Conservation (phyloP, 2,329 filamentous ascomycete genomes). For the Trichoderma koningiopsis region DNA sequence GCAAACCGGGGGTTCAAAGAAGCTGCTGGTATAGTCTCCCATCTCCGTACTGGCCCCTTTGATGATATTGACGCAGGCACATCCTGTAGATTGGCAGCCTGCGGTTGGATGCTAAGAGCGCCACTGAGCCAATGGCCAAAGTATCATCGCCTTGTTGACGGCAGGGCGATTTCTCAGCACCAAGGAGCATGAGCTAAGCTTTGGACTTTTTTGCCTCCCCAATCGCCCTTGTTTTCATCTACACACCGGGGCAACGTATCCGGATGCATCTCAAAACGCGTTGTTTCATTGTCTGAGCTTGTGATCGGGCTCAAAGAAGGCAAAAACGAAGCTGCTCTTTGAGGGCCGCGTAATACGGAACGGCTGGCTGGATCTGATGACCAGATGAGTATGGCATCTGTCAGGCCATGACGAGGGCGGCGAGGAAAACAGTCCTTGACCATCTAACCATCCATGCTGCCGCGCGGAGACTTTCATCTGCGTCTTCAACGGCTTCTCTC, state of each 20-base stretch:
- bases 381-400: not conserved
- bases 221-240: not conserved
- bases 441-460: not conserved
- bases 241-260: not conserved
- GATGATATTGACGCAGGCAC: slow-evolving; percentile 5
- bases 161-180: not conserved
- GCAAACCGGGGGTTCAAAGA: slow-evolving; percentile 17
- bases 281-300: not conserved
- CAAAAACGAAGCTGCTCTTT: not conserved
- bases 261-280: not conserved
- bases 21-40: not conserved
- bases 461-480: not conserved
- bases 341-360: slow-evolving; percentile 2
- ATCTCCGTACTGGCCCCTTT: not conserved
- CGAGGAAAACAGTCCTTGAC: not conserved
- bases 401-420: not conserved
- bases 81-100: not conserved
- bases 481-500: not conserved
- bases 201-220: not conserved
- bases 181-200: not conserved
- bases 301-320: not conserved
- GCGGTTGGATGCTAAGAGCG: slow-evolving; percentile 5
- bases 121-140: slow-evolving; percentile 14
- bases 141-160: not conserved
- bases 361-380: not conserved